Base-by-base conservation (phyloP, 2,329 filamentous ascomycete genomes). In the Esteya vermicola region DNA sequence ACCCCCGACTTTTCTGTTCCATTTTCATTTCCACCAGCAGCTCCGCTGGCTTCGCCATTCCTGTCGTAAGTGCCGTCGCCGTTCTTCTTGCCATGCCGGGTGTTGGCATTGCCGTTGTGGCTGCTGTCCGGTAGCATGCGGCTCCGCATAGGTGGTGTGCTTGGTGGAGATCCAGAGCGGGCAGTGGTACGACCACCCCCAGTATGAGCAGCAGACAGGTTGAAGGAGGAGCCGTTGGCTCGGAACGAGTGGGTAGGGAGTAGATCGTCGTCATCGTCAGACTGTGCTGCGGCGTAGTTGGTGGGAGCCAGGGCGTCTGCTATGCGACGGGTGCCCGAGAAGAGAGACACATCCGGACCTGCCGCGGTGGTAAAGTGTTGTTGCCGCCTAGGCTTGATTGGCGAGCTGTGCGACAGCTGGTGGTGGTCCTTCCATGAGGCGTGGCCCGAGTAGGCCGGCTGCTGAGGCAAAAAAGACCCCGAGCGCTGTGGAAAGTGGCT, bases 191-290 rank as follows among this genome's bases (percentile, higher is more conserved):
- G 46, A 20, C 39, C 75, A 68, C 34, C 21, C 14, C 41, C 33
- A 5, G 40, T 36, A 5, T 41, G 28, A 5, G 37, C 13, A 2
- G 39, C 19, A 3, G 42, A 22, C 6, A 41, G 27, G 7, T 41
- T 40, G n/a, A 47, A 25, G 8, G 45, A 39, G 39, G 43, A 42
- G 41, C 31, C 44, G 44, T 70, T 72, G 36, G 66, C 53, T 46
- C 72, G 70, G 63, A 88, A 88, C 3, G 82, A 85, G 54, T 83
- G 80, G 31, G 77, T 63, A 4, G 85, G 84, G 3, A 93, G 68
- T 41, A 86, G 75, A 47, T 84, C 76, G 46, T 94, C 85, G 37
- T 94, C 88, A 41, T 93, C 84, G 49, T 91, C 83, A 13, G 77
- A 78, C 38, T 66, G 68, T 34, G 72, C 67, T 34, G 74, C 69